These are phyloP conservation scores for Calvatia gigantea DNA, from an alignment of 768 basidiomycete species.

Conservation along the genomic window DNA sequence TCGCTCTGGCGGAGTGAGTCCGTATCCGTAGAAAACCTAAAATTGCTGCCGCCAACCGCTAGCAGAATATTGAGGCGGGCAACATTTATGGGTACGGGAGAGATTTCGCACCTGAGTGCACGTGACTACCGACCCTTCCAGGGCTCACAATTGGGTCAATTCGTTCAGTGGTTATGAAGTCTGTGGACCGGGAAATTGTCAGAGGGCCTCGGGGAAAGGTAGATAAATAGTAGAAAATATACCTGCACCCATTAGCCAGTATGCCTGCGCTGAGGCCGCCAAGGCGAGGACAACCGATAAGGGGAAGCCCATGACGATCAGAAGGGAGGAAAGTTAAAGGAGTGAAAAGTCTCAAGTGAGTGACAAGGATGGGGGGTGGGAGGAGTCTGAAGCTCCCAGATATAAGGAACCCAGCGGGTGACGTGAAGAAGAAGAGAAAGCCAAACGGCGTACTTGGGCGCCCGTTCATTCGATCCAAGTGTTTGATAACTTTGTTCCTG, in stretches of 20 bases:
- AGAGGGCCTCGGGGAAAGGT: not conserved
- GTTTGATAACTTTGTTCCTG: slow-evolving; percentile 12
- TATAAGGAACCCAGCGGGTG: slow-evolving; percentile 3
- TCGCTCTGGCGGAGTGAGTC: slow-evolving; percentile 38
- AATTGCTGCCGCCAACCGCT: slow-evolving; percentile 55
- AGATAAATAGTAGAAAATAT: slow-evolving; percentile 13
- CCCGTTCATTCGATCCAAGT: not conserved
- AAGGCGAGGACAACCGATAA: slow-evolving; percentile 26
- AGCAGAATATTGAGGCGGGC: not conserved
- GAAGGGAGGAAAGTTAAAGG: slow-evolving; percentile 20
- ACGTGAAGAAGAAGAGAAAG: slow-evolving; percentile 10
- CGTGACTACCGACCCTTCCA: slow-evolving; percentile 42
- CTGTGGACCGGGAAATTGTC: not conserved
- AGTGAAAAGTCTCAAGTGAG: slow-evolving; percentile 20
- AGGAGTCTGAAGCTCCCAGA: not conserved
- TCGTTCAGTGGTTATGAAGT: slow-evolving; percentile 43
- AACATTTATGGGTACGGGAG: not conserved
- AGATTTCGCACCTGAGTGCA: slow-evolving; percentile 35
- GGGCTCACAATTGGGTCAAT: slow-evolving; percentile 49
- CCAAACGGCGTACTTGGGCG: not conserved
- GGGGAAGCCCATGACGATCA: slow-evolving; percentile 28
- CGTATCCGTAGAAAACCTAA: slow-evolving; percentile 39
- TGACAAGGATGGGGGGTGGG: slow-evolving; percentile 2
- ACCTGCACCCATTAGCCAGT: slow-evolving; percentile 45
- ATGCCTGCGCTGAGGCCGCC: slow-evolving; percentile 34